Evolutionary conservation across 371 early-diverging fungal genomes (phyloP), one percentile per base, ranked within the genome.

Genomic region (Apophysomyces variabilis): DNA sequence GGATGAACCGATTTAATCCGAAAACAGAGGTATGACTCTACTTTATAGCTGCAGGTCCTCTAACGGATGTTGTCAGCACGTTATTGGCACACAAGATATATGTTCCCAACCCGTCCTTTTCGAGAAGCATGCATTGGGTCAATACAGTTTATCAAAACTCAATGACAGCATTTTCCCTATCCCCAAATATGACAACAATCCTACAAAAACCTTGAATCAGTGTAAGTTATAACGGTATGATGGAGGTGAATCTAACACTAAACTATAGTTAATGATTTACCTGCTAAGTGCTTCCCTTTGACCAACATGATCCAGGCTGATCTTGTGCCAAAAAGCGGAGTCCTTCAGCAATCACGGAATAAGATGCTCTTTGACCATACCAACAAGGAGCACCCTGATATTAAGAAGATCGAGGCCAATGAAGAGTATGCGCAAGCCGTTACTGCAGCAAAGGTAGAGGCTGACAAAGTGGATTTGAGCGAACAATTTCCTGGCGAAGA

Each of bases 1-100:
- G 95, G 96, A 91, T 94, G 80, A 68, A 77, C 14, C 67, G 67
- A 16, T 95, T 96, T 69, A 88, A 87, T 11, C 13, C 77, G 7
- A 67, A 85, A 11, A 90, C 92, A 13, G 86, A 87, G 75, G 89
- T 88, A 68, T 26, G 32, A 26, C 32, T 26, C 32, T 2, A 1
- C 26, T 26, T 26, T 26, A 26, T 26, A 26, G 3, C 32, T 26
- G 32, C 32, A 26, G 32, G 32, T 26, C 32, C 3, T 41, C 13
- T 41, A 41, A 41, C 41, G 44, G 45, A 38, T 57, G 57, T 13
- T 58, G n/a, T 38, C 75, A 92, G 87, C 94, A 93, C 72, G 83
- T 94, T 54, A 71, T 92, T 41, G 79, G 86, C 45, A 78, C 83
- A 61, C 68, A 82, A 37, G 75, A 87, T 3, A 73, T 86, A 58